These are phyloP conservation scores for Microsporum canis DNA, from an alignment of 2,329 filamentous ascomycete genomes.

Conservation along the genomic window DNA sequence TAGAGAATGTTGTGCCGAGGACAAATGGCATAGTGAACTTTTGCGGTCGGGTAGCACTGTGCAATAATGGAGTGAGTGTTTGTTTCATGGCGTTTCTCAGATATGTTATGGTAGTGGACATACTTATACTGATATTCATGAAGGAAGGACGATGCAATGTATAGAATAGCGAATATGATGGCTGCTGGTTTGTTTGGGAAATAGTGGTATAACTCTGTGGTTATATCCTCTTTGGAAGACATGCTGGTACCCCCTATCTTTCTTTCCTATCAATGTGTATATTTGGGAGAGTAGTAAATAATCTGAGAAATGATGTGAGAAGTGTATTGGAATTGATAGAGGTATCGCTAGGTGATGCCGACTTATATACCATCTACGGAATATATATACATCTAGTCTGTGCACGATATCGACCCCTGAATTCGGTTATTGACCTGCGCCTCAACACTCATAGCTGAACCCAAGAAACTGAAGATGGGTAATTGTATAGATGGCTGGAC, in stretches of 20 bases:
- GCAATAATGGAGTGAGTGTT: background rate
- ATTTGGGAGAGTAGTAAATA: background rate
- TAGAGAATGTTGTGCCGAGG: slow-evolving; percentile 8
- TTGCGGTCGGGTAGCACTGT: slow-evolving; percentile 3
- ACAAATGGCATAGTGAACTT: slow-evolving; percentile 11
- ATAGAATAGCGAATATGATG: slow-evolving; percentile 4
- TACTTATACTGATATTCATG: slow-evolving; percentile 4
- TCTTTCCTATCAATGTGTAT: background rate
- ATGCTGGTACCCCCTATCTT: background rate
- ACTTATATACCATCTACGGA: background rate
- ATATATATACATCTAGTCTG: background rate
- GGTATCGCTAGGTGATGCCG: background rate
- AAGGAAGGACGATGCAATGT: background rate
- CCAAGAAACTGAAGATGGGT: background rate
- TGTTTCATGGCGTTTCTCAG: background rate
- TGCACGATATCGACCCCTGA: background rate
- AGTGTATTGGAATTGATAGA: background rate
- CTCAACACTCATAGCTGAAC: background rate
- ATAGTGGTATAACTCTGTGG: slow-evolving; percentile 1
- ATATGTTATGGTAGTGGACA: background rate
- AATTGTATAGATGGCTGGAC: background rate
- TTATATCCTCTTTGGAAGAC: background rate
- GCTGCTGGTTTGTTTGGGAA: background rate
- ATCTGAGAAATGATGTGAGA: background rate
- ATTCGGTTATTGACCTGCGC: background rate